Conservation (phyloP, 305 asterid genomes). For the Solanum hybrid region DNA sequence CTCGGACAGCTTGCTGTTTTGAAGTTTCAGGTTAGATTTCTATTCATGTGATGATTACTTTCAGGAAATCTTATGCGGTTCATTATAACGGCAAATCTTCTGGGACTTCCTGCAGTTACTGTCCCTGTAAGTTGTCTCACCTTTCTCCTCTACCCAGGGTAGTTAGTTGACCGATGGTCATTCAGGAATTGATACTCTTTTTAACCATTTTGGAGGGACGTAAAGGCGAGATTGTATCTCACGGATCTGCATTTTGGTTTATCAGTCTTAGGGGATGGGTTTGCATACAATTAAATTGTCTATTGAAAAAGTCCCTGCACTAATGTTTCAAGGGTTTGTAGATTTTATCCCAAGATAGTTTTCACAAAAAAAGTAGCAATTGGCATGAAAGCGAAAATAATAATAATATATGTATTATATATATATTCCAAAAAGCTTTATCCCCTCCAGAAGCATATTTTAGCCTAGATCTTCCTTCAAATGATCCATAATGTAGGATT, state of each 20-base stretch:
- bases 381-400: not conserved
- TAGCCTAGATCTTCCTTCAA: not conserved
- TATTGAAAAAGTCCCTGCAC: not conserved
- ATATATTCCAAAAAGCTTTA: not conserved
- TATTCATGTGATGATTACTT: not conserved
- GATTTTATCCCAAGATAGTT: not conserved
- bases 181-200: not conserved
- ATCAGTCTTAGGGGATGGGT: not conserved
- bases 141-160: not conserved
- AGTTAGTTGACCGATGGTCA: not conserved
- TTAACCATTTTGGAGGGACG: not conserved
- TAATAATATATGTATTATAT: too few relatives aligned
- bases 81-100: conserved; percentile 63
- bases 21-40: not conserved
- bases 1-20: not conserved
- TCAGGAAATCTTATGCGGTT: conserved; percentile 88
- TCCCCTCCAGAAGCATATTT: not conserved
- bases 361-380: not conserved
- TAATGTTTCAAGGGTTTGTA: not conserved
- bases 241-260: not conserved
- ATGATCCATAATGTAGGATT: not conserved
- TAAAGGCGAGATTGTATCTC: not conserved
- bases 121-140: conserved; percentile 57
- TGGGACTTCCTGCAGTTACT: conserved; percentile 89
- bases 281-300: not conserved